Conservation (phyloP, 1,139 yeast genomes). For the Pichia sp. region DNA sequence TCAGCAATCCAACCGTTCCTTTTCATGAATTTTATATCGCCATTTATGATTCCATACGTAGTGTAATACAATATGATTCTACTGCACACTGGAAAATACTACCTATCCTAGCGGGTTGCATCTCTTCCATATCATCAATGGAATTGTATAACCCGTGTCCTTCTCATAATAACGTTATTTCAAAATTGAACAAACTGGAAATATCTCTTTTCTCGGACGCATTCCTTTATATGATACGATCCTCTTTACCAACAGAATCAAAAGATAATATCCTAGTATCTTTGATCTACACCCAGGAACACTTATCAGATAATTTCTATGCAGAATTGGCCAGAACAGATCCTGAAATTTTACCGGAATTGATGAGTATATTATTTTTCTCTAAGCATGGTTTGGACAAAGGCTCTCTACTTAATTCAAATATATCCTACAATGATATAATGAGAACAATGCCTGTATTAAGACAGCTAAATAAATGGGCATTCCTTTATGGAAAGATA, state of each 20-base stretch:
- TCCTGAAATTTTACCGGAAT: constrained; percentile 18
- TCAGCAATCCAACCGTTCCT: constrained; percentile 60
- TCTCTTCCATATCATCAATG: constrained; percentile 35
- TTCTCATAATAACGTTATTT: constrained; percentile 20
- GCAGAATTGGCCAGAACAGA: constrained; percentile 10
- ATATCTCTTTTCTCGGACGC: constrained; percentile 17
- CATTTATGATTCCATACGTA: constrained; percentile 34
- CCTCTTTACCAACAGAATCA: constrained; percentile 8
- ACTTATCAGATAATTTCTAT: constrained; percentile 23
- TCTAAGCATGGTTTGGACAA: constrained; percentile 31
- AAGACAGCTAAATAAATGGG: constrained; percentile 47
- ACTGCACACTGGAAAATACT: constrained; percentile 48
- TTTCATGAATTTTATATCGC: constrained; percentile 48
- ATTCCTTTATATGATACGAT: not conserved
- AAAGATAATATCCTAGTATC: constrained; percentile 16
- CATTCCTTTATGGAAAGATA: constrained; percentile 34
- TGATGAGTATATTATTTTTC: constrained; percentile 26
- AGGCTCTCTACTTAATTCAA: constrained; percentile 13
- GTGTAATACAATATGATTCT: constrained; percentile 6
- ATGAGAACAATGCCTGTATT: constrained; percentile 37
- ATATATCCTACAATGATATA: constrained; percentile 7
- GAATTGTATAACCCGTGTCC: constrained; percentile 25
- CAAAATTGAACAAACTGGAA: constrained; percentile 21
- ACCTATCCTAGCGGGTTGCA: constrained; percentile 54
- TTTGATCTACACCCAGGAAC: constrained; percentile 21